phyloP scores from a whole-genome alignment of 2,329 filamentous ascomycete species.

The Cladosporium sp. region DNA sequence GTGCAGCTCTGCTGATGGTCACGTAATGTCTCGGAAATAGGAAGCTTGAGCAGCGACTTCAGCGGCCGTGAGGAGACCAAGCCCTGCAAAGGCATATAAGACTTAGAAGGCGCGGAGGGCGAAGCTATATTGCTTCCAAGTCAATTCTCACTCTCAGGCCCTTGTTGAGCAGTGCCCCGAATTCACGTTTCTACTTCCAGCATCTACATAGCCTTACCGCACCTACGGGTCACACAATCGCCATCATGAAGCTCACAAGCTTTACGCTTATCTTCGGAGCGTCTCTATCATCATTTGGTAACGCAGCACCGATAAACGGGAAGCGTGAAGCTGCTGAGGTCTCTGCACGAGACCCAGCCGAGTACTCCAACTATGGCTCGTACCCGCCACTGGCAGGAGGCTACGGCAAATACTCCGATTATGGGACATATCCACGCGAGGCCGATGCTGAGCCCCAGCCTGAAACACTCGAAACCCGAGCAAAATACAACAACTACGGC shows the following conservation, averaged over 20 bases:
- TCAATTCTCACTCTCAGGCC: too few relatives aligned
- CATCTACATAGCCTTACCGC: too few relatives aligned
- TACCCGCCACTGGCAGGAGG: not conserved
- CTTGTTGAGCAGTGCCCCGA: too few relatives aligned
- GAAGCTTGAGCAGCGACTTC: too few relatives aligned
- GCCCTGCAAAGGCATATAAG: too few relatives aligned
- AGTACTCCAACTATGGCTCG: not conserved
- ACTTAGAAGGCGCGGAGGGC: too few relatives aligned
- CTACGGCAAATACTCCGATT: not conserved
- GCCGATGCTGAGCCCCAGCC: not conserved
- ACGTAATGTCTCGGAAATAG: too few relatives aligned
- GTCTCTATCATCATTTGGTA: not conserved
- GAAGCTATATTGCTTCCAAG: too few relatives aligned
- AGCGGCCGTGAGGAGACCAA: too few relatives aligned
- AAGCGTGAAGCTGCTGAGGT: not conserved
- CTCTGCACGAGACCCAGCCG: not conserved
- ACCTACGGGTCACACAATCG: not conserved
- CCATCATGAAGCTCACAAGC: not conserved
- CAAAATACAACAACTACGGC: not conserved
- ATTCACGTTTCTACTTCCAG: too few relatives aligned
- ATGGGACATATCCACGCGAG: not conserved
- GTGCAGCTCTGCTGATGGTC: too few relatives aligned
- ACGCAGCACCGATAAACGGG: not conserved
- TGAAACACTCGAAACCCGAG: not conserved
- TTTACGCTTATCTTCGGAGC: not conserved